Evolutionary conservation across 495 filamentous ascomycete species (phyloP).

Genomic region (Amorphotheca resinae): DNA sequence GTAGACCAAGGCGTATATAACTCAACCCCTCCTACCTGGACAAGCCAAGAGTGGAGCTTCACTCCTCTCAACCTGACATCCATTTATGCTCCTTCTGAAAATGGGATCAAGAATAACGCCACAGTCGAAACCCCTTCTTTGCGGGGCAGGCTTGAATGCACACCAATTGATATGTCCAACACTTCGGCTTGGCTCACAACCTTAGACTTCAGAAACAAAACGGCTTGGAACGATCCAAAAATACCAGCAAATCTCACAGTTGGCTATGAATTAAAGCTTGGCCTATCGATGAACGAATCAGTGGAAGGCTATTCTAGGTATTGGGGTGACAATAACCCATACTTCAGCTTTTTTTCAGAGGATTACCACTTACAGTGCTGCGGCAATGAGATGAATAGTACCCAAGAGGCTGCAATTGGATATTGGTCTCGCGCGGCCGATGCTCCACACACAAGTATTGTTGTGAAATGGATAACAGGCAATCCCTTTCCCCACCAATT

Average conservation of each 20-base stretch:
- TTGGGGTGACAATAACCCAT: background rate
- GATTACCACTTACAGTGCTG: constrained; percentile 22
- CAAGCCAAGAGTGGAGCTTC: constrained; percentile 4
- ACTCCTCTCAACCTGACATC: background rate
- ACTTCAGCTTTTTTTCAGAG: constrained; percentile 18
- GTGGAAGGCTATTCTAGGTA: background rate
- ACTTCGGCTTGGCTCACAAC: constrained; percentile 18
- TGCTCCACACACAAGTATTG: constrained; percentile 22
- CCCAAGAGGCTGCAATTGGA: constrained; percentile 17
- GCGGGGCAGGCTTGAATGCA: constrained; percentile 23
- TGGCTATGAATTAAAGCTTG: constrained; percentile 13
- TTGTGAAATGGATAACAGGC: constrained; percentile 25
- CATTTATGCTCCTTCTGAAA: background rate
- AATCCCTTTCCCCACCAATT: constrained; percentile 8
- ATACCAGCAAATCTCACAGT: constrained; percentile 1
- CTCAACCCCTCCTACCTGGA: constrained; percentile 2
- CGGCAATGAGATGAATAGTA: constrained; percentile 20
- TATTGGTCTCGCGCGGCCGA: constrained; percentile 20
- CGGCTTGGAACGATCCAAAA: constrained; percentile 9
- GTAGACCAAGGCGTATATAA: constrained; percentile 1
- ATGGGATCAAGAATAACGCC: constrained; percentile 10
- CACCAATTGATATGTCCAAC: constrained; percentile 16
- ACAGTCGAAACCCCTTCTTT: constrained; percentile 22
- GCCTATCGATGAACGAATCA: constrained; percentile 1
- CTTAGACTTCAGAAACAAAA: constrained; percentile 10